Evolutionary conservation across 2,329 filamentous ascomycete genomes (phyloP), one percentile per base, ranked within the genome.

Genomic region (Phoma sp.): DNA sequence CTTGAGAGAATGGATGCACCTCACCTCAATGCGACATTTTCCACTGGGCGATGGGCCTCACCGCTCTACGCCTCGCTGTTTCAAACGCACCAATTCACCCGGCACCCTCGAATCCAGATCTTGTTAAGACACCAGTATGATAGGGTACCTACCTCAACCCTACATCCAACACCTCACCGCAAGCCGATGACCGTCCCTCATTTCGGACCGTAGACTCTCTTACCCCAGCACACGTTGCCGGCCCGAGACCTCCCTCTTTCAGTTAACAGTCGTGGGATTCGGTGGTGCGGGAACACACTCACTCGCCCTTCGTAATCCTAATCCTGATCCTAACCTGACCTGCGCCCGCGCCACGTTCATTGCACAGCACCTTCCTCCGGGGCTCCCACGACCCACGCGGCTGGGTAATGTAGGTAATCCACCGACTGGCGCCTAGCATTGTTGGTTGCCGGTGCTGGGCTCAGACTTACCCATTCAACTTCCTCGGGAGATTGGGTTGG

Each of bases 301-400:
- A 32, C 22, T 40, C 33, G 27, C 10, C 30, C 11, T 18, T 11
- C 30, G 37, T 32, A 22, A 43, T 18, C 50, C 50, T 18, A 18
- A 18, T 18, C 18, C 18, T 18, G 18, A 18, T 18, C 18, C 18
- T 18, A 18, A 18, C 18, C 18, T 18, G 18, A 18, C 18, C 18
- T 18, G 18, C 18, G 18, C 18, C 32, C 43, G 35, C 39, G 50
- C 50, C 50, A 52, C 44, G 27, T 33, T 46, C 18, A 8, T 35
- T 33, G 29, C 52, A 55, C 46, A 18, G 18, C 18, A 18, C 36
- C 37, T 46, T 9, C 41, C 46, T 33, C 29, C 4, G 23, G 36
- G 4, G 25, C 46, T 32, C 40, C 44, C 50, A 43, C 32, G 29
- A 46, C 41, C 52, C 52, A 50, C 45, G 52, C 52, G 41, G 52